These are phyloP conservation scores for Coffea canephora DNA, from an alignment of 257 asterid species.

Conservation along the genomic window DNA sequence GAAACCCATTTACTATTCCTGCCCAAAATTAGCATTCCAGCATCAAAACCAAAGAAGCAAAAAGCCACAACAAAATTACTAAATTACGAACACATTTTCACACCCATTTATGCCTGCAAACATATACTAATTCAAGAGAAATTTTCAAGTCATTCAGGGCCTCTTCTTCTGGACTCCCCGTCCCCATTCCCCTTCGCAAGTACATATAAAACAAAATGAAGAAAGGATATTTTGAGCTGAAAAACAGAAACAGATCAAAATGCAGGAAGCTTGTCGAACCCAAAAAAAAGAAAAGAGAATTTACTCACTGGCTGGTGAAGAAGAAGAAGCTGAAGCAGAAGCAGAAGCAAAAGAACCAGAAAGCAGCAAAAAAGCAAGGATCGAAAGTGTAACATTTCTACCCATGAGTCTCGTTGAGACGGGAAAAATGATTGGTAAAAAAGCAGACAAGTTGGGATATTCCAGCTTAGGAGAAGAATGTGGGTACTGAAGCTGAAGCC, in stretches of 20 bases:
- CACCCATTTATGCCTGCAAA: not conserved
- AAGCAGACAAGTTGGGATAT: slow-evolving; percentile 21
- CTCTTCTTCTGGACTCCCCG: too few species aligned
- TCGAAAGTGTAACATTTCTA: slow-evolving; percentile 30
- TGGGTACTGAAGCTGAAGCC: slow-evolving; percentile 26
- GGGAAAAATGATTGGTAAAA: slow-evolving; percentile 13
- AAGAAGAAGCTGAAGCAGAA: slow-evolving; percentile 55
- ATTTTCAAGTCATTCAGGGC: too few species aligned
- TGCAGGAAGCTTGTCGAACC: slow-evolving; percentile 20
- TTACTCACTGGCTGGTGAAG: slow-evolving; percentile 80
- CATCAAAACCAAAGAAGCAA: not conserved
- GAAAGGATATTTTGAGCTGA: not conserved
- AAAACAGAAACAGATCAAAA: slow-evolving; percentile 36
- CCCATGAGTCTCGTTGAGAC: slow-evolving; percentile 38
- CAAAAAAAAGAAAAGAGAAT: not conserved
- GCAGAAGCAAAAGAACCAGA: slow-evolving; percentile 38
- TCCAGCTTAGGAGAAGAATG: slow-evolving; percentile 19
- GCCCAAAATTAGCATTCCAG: slow-evolving; percentile 12
- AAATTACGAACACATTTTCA: not conserved
- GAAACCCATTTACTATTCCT: slow-evolving; percentile 74
- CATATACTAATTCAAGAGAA: not conserved
- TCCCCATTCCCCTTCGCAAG: too few species aligned
- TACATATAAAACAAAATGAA: too few species aligned
- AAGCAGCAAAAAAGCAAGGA: slow-evolving; percentile 53
- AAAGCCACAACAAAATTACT: not conserved